Evolutionary conservation across 495 filamentous ascomycete species (phyloP).

Genomic region (Penicillium flavigenum): DNA sequence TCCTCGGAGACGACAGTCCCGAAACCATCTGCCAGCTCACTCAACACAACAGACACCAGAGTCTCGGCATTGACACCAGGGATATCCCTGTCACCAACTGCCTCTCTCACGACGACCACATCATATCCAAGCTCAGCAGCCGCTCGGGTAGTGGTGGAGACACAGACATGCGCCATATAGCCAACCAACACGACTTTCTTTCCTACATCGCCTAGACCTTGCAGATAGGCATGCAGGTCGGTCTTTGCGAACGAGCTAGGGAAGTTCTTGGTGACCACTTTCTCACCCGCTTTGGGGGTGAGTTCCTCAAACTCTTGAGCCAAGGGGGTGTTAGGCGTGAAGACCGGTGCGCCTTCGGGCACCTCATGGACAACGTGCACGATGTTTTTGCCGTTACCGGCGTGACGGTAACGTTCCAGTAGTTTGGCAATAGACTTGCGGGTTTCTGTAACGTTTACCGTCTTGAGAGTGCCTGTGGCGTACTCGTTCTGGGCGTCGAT

Average conservation of each 20-base stretch:
- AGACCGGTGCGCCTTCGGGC: conserved; percentile 58
- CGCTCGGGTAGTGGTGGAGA: conserved; percentile 58
- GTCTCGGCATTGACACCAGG: conserved; percentile 46
- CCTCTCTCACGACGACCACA: conserved; percentile 54
- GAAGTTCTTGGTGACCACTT: conserved; percentile 46
- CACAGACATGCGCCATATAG: conserved; percentile 63
- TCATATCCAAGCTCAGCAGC: conserved; percentile 58
- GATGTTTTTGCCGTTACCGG: conserved; percentile 41
- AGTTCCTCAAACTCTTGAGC: conserved; percentile 55
- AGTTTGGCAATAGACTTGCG: conserved; percentile 50
- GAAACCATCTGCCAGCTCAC: conserved; percentile 50
- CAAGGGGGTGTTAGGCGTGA: conserved; percentile 54
- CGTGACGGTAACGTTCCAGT: conserved; percentile 51
- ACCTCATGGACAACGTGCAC: conserved; percentile 58
- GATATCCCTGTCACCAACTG: conserved; percentile 59
- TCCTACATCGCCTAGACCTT: conserved; percentile 30
- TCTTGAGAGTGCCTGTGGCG: conserved; percentile 50
- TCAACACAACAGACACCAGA: conserved; percentile 39
- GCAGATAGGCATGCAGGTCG: conserved; percentile 41
- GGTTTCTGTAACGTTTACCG: conserved; percentile 44
- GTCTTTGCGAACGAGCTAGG: conserved; percentile 52
- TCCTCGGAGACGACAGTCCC: conserved; percentile 43
- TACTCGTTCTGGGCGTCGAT: conserved; percentile 68
- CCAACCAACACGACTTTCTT: conserved; percentile 45
- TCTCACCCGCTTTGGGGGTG: conserved; percentile 44